Evolutionary conservation across 2,329 filamentous ascomycete species (phyloP), one percentile per base, ranked within the genome.

Genomic region (Ophiosphaerella narmari): DNA sequence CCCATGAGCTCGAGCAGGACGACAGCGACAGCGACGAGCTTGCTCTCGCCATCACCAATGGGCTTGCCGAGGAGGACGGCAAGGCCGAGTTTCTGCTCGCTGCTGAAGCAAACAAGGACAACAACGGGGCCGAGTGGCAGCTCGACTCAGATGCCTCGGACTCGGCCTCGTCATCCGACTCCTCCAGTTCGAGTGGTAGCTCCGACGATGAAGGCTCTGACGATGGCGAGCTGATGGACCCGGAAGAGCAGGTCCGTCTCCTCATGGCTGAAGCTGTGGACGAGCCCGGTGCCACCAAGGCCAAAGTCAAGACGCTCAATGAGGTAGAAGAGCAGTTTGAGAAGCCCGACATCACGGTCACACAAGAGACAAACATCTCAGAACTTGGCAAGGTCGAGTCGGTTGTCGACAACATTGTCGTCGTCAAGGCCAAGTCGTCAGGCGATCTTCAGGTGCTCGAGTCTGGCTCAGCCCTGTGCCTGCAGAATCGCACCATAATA

Each of bases 381-480:
- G 82, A 86, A 54, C 80, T 97, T 6, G 94, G 94, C 16, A 75
- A 78, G 7, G 82, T 97, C 8, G 84, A 94, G 66, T 83, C 86
- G 42, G 82, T 92, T 32, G 88, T 97, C 23, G 90, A 91, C 35
- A 91, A 86, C 58, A 85, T 87, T 37, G 78, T 90, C 4, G 81
- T 97, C 6, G 84, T 97, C 70, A 89, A 88, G 68, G 92, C 89
- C 29, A 86, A 85, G 44, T 87, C 82, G 0, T 86, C 89, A 5
- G 91, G 91, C 54, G 89, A 94, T 67, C 90, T 91, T 57, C 86
- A 88, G 63, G 91, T 96, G 0, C 82, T 97, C 1, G 91, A 97
- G 66, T 82, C 83, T 5, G 91, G 90, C 26, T 95, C 92, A 0
- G 83, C 95, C 3, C 81, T 99, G 24, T 97, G 91, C 74, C 84